Evolutionary conservation across 257 asterid genomes (phyloP).

Genomic region (Jacaranda mimosifolia): DNA sequence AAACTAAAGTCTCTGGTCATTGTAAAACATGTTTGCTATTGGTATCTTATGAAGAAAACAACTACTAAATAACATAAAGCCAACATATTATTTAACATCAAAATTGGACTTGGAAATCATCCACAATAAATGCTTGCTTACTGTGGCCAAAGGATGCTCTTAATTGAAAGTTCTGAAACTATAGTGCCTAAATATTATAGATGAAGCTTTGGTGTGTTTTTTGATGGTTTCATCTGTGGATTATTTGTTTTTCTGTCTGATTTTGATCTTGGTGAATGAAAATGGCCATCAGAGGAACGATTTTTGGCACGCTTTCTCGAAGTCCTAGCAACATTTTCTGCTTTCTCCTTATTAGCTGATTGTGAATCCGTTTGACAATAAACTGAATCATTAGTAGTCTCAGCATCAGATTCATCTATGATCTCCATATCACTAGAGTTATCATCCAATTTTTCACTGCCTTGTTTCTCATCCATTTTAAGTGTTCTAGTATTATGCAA

Average conservation of each 20-base stretch:
- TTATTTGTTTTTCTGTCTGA: constrained; percentile 47
- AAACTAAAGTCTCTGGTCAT: neutral
- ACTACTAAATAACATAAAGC: neutral
- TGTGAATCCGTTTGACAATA: constrained; percentile 73
- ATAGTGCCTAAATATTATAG: too few species aligned
- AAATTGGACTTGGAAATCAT: neutral
- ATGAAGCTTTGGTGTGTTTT: too few species aligned
- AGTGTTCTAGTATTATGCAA: constrained; percentile 36
- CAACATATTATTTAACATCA: neutral
- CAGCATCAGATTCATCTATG: constrained; percentile 79
- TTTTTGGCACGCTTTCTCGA: constrained; percentile 38
- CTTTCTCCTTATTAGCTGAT: constrained; percentile 65
- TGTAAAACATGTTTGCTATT: neutral
- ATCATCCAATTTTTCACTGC: constrained; percentile 45
- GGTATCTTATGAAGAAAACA: constrained; percentile 15
- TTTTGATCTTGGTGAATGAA: constrained; percentile 48
- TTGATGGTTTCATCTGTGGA: neutral
- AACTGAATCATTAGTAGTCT: constrained; percentile 68
- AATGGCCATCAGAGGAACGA: constrained; percentile 46
- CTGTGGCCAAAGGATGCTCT: too few species aligned
- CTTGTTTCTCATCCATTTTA: constrained; percentile 52
- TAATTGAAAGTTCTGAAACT: too few species aligned
- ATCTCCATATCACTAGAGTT: constrained; percentile 66
- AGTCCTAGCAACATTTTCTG: constrained; percentile 47
- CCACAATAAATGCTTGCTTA: too few species aligned